Conservation (phyloP, 768 basidiomycete genomes). For the Lactarius tabidus region DNA sequence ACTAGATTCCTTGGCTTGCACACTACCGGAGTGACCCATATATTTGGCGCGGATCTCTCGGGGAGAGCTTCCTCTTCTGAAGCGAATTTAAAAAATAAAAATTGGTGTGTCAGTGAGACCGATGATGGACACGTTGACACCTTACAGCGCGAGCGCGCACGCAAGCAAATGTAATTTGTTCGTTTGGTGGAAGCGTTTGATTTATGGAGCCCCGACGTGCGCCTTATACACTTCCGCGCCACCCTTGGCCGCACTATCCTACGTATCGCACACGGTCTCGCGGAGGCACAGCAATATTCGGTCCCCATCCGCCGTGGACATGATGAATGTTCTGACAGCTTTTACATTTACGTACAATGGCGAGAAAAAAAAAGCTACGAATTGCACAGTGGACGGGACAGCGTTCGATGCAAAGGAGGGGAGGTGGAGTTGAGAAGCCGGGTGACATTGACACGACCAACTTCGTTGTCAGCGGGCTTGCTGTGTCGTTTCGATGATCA, state of each 20-base stretch:
- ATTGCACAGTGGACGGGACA: too few species aligned
- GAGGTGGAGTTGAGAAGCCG: neutral
- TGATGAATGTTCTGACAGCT: neutral
- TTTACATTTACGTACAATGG: neutral
- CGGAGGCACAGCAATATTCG: neutral
- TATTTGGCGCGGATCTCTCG: neutral
- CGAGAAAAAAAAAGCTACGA: too few species aligned
- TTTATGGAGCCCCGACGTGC: neutral
- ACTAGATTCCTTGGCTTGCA: neutral
- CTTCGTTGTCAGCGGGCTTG: too few species aligned
- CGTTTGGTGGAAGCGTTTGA: neutral
- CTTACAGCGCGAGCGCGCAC: neutral
- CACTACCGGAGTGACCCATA: neutral
- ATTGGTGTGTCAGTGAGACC: neutral
- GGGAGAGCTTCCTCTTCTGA: neutral
- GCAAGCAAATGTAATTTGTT: too few species aligned
- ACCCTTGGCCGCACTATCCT: neutral
- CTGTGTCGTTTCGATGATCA: neutral
- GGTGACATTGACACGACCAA: neutral
- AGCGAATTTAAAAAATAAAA: neutral
- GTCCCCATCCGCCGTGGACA: neutral
- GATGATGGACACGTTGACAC: neutral
- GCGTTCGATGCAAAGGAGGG: neutral
- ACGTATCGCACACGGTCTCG: neutral
- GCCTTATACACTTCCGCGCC: neutral